Base-by-base conservation (phyloP, 148 eudicot genomes). In the Talinum fruticosum region DNA sequence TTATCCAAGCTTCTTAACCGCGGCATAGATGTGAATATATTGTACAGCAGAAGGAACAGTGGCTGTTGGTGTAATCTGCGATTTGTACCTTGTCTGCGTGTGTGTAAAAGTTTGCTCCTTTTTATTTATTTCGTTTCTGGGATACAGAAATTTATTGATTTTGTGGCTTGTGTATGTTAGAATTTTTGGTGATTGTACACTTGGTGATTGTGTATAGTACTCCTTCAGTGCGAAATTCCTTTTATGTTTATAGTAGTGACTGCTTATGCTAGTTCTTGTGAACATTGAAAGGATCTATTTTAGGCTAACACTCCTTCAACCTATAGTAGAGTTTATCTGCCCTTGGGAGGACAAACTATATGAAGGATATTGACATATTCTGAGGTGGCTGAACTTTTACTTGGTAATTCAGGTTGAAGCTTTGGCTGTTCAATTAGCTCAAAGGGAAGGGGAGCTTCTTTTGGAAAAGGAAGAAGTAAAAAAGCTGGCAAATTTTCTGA, bases 391-490 rank as follows among this genome's bases (percentile, higher is more conserved):
- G 69, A 49, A 44, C 74, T 68, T 57, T 66, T 78, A 32, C 49
- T 34, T 62, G 26, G 18, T 57, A 8, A 76, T 83, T 61, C 83
- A 96, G 99, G 99, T 96, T 82, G 99, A 96, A 88, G 97, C 99
- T 79, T 87, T 96, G 83, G 98, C 98, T 57, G 90, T 93, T 80
- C 98, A 96, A 78, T 84, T 96, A 86, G 87, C 95, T 74, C 89
- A 91, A 81, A 88, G 98, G 75, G 99, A 96, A 87, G 99, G 99
- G 69, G 99, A 96, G 82, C 87, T 96, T 68, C 83, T 96, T 82
- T 95, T 91, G 76, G 99, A 96, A 82, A 96, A 93, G 83, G 91
- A 87, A n/a, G 99, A 96, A 86, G 99, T 96, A 79, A 96, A 93
- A 85, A 89, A 86, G 86, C 89, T 96, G 53, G 96, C 97, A 44